Evolutionary conservation across 2,329 filamentous ascomycete genomes (phyloP).

Genomic region (Exophiala mesophila): DNA sequence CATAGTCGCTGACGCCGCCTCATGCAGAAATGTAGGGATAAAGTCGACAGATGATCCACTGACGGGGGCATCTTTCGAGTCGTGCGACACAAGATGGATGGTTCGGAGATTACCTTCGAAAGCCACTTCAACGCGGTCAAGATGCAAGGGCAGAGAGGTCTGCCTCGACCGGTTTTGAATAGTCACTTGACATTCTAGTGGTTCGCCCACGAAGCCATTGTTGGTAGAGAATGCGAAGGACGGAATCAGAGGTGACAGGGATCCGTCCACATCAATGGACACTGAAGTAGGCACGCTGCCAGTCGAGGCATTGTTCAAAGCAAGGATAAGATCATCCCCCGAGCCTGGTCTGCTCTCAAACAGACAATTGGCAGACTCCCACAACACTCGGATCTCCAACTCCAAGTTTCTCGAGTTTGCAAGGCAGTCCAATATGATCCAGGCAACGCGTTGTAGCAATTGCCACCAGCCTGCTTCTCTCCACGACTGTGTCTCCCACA

Average conservation of each 20-base stretch:
- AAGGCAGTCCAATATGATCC: slow-evolving; percentile 52
- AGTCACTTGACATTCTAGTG: slow-evolving; percentile 51
- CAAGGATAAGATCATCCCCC: slow-evolving; percentile 39
- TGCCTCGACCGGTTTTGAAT: slow-evolving; percentile 46
- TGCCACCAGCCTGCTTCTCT: slow-evolving; percentile 56
- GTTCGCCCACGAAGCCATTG: slow-evolving; percentile 57
- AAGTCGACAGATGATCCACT: slow-evolving; percentile 28
- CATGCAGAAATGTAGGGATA: slow-evolving; percentile 32
- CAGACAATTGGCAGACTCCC: slow-evolving; percentile 48
- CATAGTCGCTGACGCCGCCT: slow-evolving; percentile 31
- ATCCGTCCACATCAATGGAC: slow-evolving; percentile 44
- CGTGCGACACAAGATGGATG: slow-evolving; percentile 37
- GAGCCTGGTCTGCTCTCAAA: slow-evolving; percentile 34
- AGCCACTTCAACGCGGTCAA: slow-evolving; percentile 47
- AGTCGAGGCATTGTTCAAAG: neutral
- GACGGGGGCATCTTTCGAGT: slow-evolving; percentile 25
- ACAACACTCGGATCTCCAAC: slow-evolving; percentile 50
- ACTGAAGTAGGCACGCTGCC: slow-evolving; percentile 40
- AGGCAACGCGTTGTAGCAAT: slow-evolving; percentile 51
- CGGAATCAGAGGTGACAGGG: slow-evolving; percentile 45
- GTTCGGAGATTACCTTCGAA: slow-evolving; percentile 49
- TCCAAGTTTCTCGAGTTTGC: slow-evolving; percentile 41
- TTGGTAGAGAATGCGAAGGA: slow-evolving; percentile 50
- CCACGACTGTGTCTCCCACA: slow-evolving; percentile 57
- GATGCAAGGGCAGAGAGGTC: slow-evolving; percentile 42